Evolutionary conservation across 352 stramenopile species (phyloP).

Genomic region (Phytophthora ramorum): DNA sequence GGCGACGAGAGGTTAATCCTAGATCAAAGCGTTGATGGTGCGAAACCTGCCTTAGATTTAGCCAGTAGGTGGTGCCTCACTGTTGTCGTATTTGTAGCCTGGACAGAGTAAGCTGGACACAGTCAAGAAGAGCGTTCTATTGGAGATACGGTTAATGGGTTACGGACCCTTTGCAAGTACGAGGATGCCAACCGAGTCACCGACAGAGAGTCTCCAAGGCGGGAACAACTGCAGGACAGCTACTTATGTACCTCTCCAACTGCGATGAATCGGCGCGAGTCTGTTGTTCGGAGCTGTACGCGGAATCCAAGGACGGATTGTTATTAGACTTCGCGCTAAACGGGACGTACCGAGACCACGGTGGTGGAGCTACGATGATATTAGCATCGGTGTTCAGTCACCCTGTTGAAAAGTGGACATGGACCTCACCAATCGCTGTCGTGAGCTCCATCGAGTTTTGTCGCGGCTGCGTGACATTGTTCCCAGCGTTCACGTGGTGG

Average conservation of each 20-base stretch:
- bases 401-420: not conserved
- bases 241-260: no score
- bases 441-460: slow-evolving; percentile 15
- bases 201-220: no score
- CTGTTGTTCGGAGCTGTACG: not conserved
- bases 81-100: not conserved
- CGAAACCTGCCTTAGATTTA: no score
- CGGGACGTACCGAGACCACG: not conserved
- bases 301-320: not conserved
- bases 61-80: no score
- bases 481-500: not conserved
- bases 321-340: not conserved
- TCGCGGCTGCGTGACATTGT: slow-evolving; percentile 1
- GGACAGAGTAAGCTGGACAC: not conserved
- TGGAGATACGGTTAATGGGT: not conserved
- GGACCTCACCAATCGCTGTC: slow-evolving; percentile 20
- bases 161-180: no score
- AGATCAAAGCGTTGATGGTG: no score
- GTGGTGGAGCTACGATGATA: not conserved
- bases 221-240: no score
- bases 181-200: no score
- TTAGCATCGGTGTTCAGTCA: not conserved
- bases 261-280: not conserved
- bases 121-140: not conserved
- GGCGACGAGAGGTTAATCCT: no score